phyloP scores from a whole-genome alignment of 2,329 filamentous ascomycete species.

The Thielaviopsis euricoi region DNA sequence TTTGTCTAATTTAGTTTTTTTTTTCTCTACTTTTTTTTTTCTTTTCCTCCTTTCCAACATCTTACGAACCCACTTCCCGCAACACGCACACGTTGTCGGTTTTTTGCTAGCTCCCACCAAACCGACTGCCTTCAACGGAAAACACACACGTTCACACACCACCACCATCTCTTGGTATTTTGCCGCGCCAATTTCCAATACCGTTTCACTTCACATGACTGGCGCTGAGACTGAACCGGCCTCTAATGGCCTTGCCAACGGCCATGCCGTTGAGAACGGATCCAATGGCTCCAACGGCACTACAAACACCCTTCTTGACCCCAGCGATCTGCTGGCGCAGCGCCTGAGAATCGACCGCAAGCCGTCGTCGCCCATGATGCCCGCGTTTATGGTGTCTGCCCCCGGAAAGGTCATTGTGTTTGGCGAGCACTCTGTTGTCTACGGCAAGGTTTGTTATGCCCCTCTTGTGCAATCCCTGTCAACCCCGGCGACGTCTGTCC shows the following conservation, averaged over 20 bases:
- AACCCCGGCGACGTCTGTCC: neutral
- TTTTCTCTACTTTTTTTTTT: conserved; percentile 2
- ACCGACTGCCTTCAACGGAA: neutral
- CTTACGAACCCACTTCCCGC: neutral
- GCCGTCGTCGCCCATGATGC: conserved; percentile 52
- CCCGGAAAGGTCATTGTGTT: conserved; percentile 97
- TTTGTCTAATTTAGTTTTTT: neutral
- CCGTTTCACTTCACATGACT: neutral
- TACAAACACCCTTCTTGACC: conserved; percentile 18
- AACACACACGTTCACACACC: neutral
- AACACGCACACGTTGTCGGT: neutral
- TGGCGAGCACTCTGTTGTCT: conserved; percentile 94
- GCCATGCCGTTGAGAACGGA: conserved; percentile 13
- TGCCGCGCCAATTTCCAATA: neutral
- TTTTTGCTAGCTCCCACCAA: neutral
- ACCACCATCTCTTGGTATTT: neutral
- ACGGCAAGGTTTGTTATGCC: conserved; percentile 61
- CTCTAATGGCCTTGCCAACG: conserved; percentile 13
- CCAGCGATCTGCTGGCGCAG: conserved; percentile 20
- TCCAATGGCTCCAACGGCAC: neutral
- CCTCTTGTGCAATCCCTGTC: neutral
- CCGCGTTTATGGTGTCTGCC: conserved; percentile 93
- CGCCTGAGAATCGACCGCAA: conserved; percentile 33
- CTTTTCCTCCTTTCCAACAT: neutral
- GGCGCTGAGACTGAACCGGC: neutral